Conservation (phyloP, 1,284 basidiomycete genomes). For the Heliocybe sulcata region DNA sequence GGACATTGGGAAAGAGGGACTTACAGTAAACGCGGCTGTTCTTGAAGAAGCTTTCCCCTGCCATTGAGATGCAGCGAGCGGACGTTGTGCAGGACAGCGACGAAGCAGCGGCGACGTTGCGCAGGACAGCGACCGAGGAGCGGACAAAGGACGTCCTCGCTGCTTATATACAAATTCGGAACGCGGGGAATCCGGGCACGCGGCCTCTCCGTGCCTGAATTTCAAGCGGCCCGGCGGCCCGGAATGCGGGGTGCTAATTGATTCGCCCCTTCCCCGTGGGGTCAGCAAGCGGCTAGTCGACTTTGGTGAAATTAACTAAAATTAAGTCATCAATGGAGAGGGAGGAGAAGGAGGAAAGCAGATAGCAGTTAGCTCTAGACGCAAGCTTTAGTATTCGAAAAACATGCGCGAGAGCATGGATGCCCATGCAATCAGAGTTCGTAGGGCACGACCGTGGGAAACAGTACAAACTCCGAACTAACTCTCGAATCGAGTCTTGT, state of each 20-base stretch:
- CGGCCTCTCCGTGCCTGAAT: background rate
- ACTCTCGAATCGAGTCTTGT: too few relatives aligned
- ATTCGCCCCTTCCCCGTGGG: background rate
- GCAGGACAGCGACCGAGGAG: background rate
- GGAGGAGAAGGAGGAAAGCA: too few relatives aligned
- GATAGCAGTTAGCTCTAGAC: too few relatives aligned
- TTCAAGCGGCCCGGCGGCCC: background rate
- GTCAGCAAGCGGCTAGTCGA: background rate
- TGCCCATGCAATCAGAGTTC: too few relatives aligned
- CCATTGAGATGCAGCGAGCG: background rate
- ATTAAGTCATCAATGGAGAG: too few relatives aligned
- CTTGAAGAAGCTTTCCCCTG: conserved; percentile 25
- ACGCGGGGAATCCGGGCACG: background rate
- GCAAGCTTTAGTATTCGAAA: too few relatives aligned
- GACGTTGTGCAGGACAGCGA: background rate
- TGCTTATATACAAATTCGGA: background rate
- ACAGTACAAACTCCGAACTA: too few relatives aligned
- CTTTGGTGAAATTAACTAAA: too few relatives aligned
- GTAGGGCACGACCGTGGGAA: too few relatives aligned
- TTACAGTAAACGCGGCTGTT: conserved; percentile 57
- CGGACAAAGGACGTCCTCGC: background rate
- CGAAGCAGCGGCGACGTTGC: background rate
- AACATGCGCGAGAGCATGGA: too few relatives aligned
- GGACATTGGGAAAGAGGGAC: conserved; percentile 13
- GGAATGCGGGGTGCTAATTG: background rate